phyloP scores from a whole-genome alignment of 208 protist genomes.

The Trypanosomatidae sp. region DNA sequence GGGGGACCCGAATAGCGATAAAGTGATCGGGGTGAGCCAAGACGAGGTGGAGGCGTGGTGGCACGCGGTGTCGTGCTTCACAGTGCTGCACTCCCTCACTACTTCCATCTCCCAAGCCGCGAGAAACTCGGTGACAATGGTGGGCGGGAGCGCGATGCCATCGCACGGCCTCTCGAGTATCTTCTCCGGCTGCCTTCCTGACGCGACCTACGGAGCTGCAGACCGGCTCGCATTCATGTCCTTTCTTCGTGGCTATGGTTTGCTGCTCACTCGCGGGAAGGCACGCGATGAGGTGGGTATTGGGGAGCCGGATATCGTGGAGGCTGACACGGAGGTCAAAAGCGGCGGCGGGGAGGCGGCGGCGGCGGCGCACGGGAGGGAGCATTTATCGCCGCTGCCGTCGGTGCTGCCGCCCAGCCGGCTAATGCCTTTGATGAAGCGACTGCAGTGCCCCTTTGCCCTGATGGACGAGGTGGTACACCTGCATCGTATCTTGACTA shows the following conservation, averaged over 20 bases:
- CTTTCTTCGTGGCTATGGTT: not conserved
- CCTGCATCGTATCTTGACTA: not conserved
- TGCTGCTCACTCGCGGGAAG: not conserved
- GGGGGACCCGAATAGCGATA: too few species aligned
- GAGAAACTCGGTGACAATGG: not conserved
- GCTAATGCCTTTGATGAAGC: not conserved
- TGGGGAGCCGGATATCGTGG: not conserved
- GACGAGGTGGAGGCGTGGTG: slow-evolving; percentile 19
- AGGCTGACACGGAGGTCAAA: not conserved
- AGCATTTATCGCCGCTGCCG: not conserved
- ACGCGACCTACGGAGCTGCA: slow-evolving; percentile 7
- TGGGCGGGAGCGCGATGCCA: not conserved
- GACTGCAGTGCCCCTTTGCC: not conserved
- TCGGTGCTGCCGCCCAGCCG: not conserved
- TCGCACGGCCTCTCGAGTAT: not conserved
- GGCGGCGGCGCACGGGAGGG: not conserved
- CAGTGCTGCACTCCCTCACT: slow-evolving; percentile 12
- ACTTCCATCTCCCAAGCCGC: not conserved
- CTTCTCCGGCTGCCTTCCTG: slow-evolving; percentile 15
- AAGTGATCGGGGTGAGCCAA: too few species aligned
- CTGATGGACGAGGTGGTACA: slow-evolving; percentile 3
- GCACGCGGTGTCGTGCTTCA: slow-evolving; percentile 20
- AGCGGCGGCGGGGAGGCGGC: not conserved
- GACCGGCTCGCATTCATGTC: slow-evolving; percentile 2
- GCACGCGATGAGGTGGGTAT: not conserved